Evolutionary conservation across 2,329 filamentous ascomycete species (phyloP), one percentile per base, ranked within the genome.

Genomic region (Grosmannia huntii): DNA sequence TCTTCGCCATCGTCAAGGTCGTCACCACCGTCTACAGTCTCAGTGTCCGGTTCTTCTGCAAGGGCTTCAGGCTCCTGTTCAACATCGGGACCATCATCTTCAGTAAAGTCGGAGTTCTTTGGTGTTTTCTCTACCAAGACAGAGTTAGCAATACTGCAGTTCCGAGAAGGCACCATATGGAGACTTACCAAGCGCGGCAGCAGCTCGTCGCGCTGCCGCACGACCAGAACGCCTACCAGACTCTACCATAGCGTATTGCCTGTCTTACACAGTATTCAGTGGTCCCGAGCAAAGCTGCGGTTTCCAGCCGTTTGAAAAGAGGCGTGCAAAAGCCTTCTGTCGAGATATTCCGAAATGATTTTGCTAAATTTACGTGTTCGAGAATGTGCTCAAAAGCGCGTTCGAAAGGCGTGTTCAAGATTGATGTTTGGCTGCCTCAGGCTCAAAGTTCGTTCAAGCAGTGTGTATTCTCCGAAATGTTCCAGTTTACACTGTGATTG

Each of bases 111-210:
- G 58, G 71, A 71, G 41, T 67, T 68, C 67, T 72, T 71, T 48
- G 79, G 73, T 33, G 75, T 77, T 63, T 72, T 76, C 67, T 78
- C 77, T 79, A 63, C n/a, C 10, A 28, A 6, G 12, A 1, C n/a
- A 23, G 23, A 6, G 36, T 38, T 16, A 31, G 48, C 25, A 25
- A 28, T 27, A 16, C 4, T 12, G 5, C 21, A 4, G 10, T 3
- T 16, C 11, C 9, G 27, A 7, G 19, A 21, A 25, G 7, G 2
- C 33, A 12, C 16, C 3, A 54, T 6, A 16, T n/a, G 31, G 2
- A 44, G 19, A 50, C 57, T n/a, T 44, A 59, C 73, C 73, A 49
- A 75, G 68, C 33, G 72, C 74, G 36, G 72, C 70, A 49, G 72
- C 72, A 28, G 73, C 73, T 58, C 72, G 71, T 64, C 73, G 71